These are phyloP conservation scores for Madurella fahalii DNA, from an alignment of 2,329 filamentous ascomycete genomes.

Conservation along the genomic window DNA sequence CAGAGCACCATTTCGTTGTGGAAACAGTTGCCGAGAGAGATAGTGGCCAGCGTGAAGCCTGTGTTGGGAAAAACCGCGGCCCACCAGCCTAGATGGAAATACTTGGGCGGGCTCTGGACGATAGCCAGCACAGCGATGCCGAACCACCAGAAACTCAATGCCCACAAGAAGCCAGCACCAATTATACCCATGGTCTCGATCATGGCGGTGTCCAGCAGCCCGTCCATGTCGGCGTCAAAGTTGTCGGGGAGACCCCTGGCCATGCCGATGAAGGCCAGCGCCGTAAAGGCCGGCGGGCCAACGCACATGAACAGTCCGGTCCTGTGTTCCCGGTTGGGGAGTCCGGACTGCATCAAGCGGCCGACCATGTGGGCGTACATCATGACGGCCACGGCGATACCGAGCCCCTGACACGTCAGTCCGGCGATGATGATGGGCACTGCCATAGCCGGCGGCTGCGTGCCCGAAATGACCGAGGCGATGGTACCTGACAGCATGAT, in stretches of 20 bases:
- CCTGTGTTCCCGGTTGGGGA: constrained; percentile 60
- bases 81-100: constrained; percentile 61
- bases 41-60: constrained; percentile 55
- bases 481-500: constrained; percentile 71
- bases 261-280: constrained; percentile 66
- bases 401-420: constrained; percentile 65
- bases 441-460: constrained; percentile 53
- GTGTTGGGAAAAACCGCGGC: constrained; percentile 60
- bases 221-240: constrained; percentile 41
- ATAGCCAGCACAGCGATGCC: constrained; percentile 46
- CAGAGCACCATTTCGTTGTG: constrained; percentile 43
- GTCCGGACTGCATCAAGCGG: constrained; percentile 62
- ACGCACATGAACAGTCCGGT: constrained; percentile 73
- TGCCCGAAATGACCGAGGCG: constrained; percentile 59
- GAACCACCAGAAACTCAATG: constrained; percentile 44
- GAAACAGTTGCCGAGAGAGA: constrained; percentile 49
- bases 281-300: constrained; percentile 69
- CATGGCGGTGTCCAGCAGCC: constrained; percentile 40
- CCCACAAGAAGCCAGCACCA: constrained; percentile 37
- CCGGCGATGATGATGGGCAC: constrained; percentile 64
- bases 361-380: constrained; percentile 72
- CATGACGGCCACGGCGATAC: constrained; percentile 63
- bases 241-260: constrained; percentile 49
- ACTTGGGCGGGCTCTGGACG: constrained; percentile 41
- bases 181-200: constrained; percentile 46